phyloP scores from a whole-genome alignment of 192 early-diverging fungal genomes.

The Gaertneriomyces sp. region DNA sequence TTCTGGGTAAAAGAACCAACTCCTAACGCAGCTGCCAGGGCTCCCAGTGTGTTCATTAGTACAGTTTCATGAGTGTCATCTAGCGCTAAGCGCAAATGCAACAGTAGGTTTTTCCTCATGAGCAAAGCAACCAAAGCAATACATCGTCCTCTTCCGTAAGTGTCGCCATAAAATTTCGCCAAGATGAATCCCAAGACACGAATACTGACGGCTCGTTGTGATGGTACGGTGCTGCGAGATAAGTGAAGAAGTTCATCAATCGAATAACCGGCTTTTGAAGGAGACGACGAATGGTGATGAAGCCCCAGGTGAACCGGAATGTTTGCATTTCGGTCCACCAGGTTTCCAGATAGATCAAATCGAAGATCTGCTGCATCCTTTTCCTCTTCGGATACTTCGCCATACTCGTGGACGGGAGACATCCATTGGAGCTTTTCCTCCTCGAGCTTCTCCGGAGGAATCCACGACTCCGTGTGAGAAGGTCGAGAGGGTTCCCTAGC shows the following conservation, averaged over 20 bases:
- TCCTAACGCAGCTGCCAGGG: slow-evolving; percentile 39
- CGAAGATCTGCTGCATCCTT: slow-evolving; percentile 55
- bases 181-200: slow-evolving; percentile 51
- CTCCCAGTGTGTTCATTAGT: slow-evolving; percentile 47
- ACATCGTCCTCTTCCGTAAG: slow-evolving; percentile 10
- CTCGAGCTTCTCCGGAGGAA: slow-evolving; percentile 51
- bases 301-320: slow-evolving; percentile 65
- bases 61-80: slow-evolving; percentile 65
- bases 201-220: slow-evolving; percentile 71
- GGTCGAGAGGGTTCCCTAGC: background rate
- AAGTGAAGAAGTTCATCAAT: slow-evolving; percentile 77
- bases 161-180: slow-evolving; percentile 26
- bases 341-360: slow-evolving; percentile 76
- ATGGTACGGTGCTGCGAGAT: slow-evolving; percentile 73
- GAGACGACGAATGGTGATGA: slow-evolving; percentile 87
- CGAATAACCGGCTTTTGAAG: slow-evolving; percentile 82
- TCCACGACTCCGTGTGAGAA: slow-evolving; percentile 41
- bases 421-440: slow-evolving; percentile 70
- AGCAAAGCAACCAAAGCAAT: slow-evolving; percentile 17
- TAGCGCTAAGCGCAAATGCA: slow-evolving; percentile 61
- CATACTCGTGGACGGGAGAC: slow-evolving; percentile 23
- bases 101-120: slow-evolving; percentile 41
- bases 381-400: slow-evolving; percentile 37
- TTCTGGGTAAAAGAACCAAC: slow-evolving; percentile 16
- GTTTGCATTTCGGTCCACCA: slow-evolving; percentile 55